A percentile compares a stretch with the other conserved stretches of the same genome.
Conservation (phyloP, 2,329 filamentous ascomycete genomes). For the Aspergillus pseudoglaucus region DNA sequence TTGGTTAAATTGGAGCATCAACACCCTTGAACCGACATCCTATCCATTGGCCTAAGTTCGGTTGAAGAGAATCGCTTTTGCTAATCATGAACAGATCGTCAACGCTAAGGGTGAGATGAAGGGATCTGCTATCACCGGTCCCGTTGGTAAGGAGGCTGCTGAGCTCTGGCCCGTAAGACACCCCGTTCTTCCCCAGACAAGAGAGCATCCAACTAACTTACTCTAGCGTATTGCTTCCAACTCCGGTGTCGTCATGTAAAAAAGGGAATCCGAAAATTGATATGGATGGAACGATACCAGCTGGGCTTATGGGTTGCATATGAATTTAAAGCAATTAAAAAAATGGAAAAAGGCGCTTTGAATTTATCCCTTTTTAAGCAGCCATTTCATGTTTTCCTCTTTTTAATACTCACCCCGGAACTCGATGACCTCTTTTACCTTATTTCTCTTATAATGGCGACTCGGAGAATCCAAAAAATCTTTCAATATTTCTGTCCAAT, state of each 20-base stretch:
- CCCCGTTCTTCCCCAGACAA: background rate
- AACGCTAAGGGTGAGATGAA: conserved; percentile 99
- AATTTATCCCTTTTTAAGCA: background rate
- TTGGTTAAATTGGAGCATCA: no score
- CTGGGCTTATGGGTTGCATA: conserved; percentile 14
- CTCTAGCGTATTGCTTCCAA: conserved; percentile 94
- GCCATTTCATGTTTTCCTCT: background rate
- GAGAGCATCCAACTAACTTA: background rate
- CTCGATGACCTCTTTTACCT: background rate
- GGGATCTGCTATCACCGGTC: conserved; percentile 97
- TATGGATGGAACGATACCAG: conserved; percentile 8
- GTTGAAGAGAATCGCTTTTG: background rate
- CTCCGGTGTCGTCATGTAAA: conserved; percentile 99
- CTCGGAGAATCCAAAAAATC: conserved; percentile 1
- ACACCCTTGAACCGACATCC: no score
- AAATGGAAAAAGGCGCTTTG: conserved; percentile 1
- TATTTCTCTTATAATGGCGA: conserved; percentile 7
- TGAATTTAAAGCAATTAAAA: conserved; percentile 4
- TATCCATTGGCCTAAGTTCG: no score
- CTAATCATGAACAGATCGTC: conserved; percentile 64
- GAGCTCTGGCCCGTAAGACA: conserved; percentile 93
- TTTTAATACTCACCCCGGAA: background rate
- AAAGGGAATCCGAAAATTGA: conserved; percentile 17
- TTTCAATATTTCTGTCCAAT: no score
- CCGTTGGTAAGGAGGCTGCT: conserved; percentile 98